phyloP scores from a whole-genome alignment of 768 basidiomycete species.

The Tylopilus sp. region DNA sequence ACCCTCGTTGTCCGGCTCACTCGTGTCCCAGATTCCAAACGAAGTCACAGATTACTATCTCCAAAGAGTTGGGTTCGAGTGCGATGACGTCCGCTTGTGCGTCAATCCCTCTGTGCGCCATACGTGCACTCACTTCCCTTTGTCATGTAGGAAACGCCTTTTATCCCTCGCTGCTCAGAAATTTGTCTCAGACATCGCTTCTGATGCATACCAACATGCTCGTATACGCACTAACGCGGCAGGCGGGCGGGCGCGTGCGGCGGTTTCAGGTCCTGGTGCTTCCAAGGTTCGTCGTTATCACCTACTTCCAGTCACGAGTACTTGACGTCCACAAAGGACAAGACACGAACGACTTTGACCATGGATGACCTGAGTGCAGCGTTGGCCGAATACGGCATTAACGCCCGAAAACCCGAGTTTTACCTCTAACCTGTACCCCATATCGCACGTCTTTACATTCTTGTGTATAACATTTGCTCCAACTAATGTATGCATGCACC shows the following conservation, averaged over 20 bases:
- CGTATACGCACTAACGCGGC: slow-evolving; percentile 89
- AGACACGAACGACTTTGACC: slow-evolving; percentile 89
- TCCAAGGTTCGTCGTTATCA: slow-evolving; percentile 52
- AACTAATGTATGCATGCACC: neutral
- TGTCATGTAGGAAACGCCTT: slow-evolving; percentile 72
- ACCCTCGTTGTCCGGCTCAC: neutral
- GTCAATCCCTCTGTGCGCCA: slow-evolving; percentile 24
- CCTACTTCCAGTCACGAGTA: slow-evolving; percentile 1
- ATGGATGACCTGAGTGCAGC: slow-evolving; percentile 97
- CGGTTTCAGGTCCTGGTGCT: slow-evolving; percentile 53
- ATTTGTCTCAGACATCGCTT: slow-evolving; percentile 94
- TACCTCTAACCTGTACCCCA: slow-evolving; percentile 52
- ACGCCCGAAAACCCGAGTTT: slow-evolving; percentile 90
- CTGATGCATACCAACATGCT: slow-evolving; percentile 97
- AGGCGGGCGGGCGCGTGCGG: slow-evolving; percentile 63
- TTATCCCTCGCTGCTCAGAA: slow-evolving; percentile 96
- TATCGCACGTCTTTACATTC: neutral
- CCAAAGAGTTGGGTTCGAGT: slow-evolving; percentile 93
- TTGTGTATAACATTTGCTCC: slow-evolving; percentile 3
- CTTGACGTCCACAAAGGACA: slow-evolving; percentile 52
- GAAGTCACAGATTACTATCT: slow-evolving; percentile 98
- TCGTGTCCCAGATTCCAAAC: slow-evolving; percentile 74
- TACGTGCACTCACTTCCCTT: neutral
- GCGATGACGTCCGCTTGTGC: slow-evolving; percentile 88
- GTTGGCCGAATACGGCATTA: slow-evolving; percentile 94